phyloP scores from a whole-genome alignment of 2,329 filamentous ascomycete genomes.

The Verticillium klebahnii region DNA sequence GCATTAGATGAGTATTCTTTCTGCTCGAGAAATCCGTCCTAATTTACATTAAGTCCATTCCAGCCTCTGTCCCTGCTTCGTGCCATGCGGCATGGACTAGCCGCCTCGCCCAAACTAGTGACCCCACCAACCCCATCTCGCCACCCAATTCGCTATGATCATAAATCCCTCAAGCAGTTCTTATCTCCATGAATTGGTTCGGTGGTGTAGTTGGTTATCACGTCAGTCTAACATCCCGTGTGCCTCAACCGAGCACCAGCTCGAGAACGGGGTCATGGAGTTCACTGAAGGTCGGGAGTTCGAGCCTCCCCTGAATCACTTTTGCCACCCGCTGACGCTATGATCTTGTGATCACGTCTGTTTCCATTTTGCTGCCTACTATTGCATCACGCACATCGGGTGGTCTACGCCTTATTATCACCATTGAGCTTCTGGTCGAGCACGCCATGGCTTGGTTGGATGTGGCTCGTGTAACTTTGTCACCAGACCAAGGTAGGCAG shows the following conservation, averaged over 20 bases:
- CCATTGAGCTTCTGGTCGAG: too few species aligned
- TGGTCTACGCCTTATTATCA: too few species aligned
- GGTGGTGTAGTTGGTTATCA: neutral
- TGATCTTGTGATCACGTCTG: too few species aligned
- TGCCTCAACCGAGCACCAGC: neutral
- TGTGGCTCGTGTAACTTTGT: too few species aligned
- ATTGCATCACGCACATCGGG: neutral
- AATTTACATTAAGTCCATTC: neutral
- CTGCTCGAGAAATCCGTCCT: neutral
- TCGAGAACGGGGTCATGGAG: neutral
- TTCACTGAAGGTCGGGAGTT: slow-evolving; percentile 3
- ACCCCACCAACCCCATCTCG: neutral
- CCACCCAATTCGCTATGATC: neutral
- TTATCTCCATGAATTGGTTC: neutral
- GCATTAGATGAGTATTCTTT: neutral
- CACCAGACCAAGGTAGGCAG: too few species aligned
- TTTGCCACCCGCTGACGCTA: neutral
- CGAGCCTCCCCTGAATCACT: slow-evolving; percentile 2
- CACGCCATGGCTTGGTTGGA: too few species aligned
- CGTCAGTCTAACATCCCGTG: neutral
- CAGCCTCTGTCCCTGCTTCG: neutral
- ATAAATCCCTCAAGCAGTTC: neutral
- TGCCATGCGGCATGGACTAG: neutral
- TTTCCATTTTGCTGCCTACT: neutral
- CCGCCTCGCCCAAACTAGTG: neutral